Conservation (phyloP, 2,329 filamentous ascomycete genomes). For the Aspergillus sp. region DNA sequence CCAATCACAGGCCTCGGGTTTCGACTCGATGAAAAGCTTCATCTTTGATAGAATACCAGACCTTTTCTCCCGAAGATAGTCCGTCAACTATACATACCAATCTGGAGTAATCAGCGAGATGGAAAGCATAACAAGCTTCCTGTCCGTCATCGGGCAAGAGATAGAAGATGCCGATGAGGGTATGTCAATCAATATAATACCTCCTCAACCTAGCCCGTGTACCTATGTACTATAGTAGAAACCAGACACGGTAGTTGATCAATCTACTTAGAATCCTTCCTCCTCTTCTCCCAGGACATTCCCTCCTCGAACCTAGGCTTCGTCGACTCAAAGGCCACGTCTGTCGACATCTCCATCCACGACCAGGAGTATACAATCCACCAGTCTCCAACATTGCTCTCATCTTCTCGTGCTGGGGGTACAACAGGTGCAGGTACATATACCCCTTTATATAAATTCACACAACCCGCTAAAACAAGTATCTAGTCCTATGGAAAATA, state of each 20-base stretch:
- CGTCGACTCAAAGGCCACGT: constrained; percentile 67
- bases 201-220: background rate
- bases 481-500: constrained; percentile 82
- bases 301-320: constrained; percentile 81
- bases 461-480: background rate
- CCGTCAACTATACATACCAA: background rate
- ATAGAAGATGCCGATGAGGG: constrained; percentile 62
- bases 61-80: no score
- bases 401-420: constrained; percentile 69
- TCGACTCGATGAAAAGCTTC: background rate
- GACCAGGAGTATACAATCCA: constrained; percentile 71
- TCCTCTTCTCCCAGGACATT: constrained; percentile 76
- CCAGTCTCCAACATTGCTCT: constrained; percentile 80
- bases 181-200: constrained; percentile 29
- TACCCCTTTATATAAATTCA: background rate
- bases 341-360: constrained; percentile 67
- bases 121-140: constrained; percentile 32
- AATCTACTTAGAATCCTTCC: constrained; percentile 72
- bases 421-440: constrained; percentile 68
- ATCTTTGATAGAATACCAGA: background rate
- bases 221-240: background rate
- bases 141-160: constrained; percentile 49
- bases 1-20: background rate
- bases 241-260: background rate
- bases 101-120: constrained; percentile 2